Conservation (phyloP, 371 early-diverging fungal genomes). For the Mucor mucedo region DNA sequence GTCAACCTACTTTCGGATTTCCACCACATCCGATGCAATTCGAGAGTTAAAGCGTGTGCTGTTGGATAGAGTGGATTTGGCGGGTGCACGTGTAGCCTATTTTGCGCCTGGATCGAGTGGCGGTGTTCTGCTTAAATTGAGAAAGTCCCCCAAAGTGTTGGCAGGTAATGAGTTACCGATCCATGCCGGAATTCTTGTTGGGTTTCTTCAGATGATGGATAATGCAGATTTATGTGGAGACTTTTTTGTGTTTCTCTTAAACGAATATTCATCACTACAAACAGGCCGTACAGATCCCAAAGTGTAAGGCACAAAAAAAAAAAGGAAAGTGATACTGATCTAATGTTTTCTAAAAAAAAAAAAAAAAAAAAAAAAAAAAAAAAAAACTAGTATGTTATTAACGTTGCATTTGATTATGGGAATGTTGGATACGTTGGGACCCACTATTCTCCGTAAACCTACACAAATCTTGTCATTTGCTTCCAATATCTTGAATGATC, state of each 20-base stretch:
- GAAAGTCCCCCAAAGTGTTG: constrained; percentile 25
- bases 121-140: constrained; percentile 48
- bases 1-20: constrained; percentile 59
- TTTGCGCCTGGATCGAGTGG: constrained; percentile 65
- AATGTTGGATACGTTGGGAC: constrained; percentile 75
- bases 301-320: constrained; percentile 32
- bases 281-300: constrained; percentile 39
- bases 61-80: constrained; percentile 52
- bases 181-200: constrained; percentile 62
- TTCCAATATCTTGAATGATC: constrained; percentile 64
- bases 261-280: constrained; percentile 68
- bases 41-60: constrained; percentile 58
- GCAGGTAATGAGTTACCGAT: constrained; percentile 60
- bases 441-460: constrained; percentile 77
- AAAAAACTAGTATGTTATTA: constrained; percentile 54
- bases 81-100: constrained; percentile 55
- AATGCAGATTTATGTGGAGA: constrained; percentile 69
- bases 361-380: no score
- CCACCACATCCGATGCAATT: constrained; percentile 52
- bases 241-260: constrained; percentile 76
- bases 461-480: constrained; percentile 81
- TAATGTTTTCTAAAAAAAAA: constrained; percentile 8
- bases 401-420: constrained; percentile 64
- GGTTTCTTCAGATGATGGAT: constrained; percentile 60
- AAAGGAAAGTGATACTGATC: not conserved